Evolutionary conservation across 148 eudicot species (phyloP), one percentile per base, ranked within the genome.

Genomic region (Salicornia ramosissima): DNA sequence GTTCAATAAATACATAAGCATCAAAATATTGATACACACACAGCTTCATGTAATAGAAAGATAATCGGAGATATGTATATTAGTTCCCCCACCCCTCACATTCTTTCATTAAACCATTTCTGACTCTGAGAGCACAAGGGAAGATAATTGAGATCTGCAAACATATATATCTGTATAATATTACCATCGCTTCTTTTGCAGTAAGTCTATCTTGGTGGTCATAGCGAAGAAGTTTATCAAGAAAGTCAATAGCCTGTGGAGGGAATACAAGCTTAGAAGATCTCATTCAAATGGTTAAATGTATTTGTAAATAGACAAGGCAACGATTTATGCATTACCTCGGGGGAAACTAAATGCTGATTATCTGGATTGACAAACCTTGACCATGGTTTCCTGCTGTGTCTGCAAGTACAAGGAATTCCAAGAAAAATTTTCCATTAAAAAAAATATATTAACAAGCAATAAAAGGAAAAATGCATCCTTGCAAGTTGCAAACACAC

Each of bases 101-200:
- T 39, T 26, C 11, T 4, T 34, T 61, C 65, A n/a, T 46, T 49
- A 15, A 16, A 18, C 40, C n/a, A n/a, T 39, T 59, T 40, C 26
- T 31, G 5, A 39, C 5, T 22, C 26, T 19, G 28, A 71, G 22
- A 22, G 61, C 55, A 45, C 45, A 71, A 51, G 53, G 26, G 65
- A 59, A 34, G 22, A 19, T 50, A 12, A 16, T n/a, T 25, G 26
- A 54, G 26, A 54, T 14, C 18, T 0, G 26, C 46, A 61, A 31
- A 33, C 7, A 42, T 16, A 43, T 12, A 2, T 11, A n/a, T n/a
- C n/a, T 2, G 15, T 19, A 40, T 25, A 29, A 39, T 15, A 50
- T 83, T 85, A 94, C 98, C 98, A 94, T 94, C 47, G 98, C 97
- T 80, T 94, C 98, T 83, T 81, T 94, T 36, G 98, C 98, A 43